Evolutionary conservation across 2,329 filamentous ascomycete species (phyloP).

Genomic region (Pseudogymnoascus verrucosus): DNA sequence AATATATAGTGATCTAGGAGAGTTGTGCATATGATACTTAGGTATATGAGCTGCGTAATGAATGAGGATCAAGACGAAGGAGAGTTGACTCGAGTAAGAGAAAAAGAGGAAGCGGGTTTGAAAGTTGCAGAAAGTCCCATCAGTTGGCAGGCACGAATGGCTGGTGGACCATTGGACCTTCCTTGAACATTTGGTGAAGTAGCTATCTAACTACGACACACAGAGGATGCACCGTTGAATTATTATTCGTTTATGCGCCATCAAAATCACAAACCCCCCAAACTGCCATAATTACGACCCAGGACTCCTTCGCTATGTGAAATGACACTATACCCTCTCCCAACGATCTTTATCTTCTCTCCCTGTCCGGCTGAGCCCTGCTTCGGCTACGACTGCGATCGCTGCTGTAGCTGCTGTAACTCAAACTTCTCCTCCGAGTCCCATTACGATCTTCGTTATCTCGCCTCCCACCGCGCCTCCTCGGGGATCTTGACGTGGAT

Average conservation of each 20-base stretch:
- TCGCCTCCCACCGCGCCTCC: slow-evolving; percentile 23
- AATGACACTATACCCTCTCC: slow-evolving; percentile 9
- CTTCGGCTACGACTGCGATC: slow-evolving; percentile 32
- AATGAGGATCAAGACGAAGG: neutral
- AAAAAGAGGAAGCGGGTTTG: neutral
- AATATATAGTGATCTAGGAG: neutral
- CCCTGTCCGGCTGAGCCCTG: slow-evolving; percentile 19
- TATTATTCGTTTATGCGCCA: neutral
- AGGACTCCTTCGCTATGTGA: slow-evolving; percentile 23
- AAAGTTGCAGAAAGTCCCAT: neutral
- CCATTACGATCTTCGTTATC: slow-evolving; percentile 23
- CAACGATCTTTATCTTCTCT: slow-evolving; percentile 18
- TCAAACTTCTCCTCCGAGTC: slow-evolving; percentile 47
- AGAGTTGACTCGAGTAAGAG: neutral
- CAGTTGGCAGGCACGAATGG: neutral
- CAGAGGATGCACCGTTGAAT: neutral
- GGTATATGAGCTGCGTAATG: neutral
- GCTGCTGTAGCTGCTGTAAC: slow-evolving; percentile 55
- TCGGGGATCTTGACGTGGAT: slow-evolving; percentile 31
- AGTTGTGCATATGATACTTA: neutral
- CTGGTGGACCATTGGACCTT: neutral
- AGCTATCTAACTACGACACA: neutral
- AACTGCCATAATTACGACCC: slow-evolving; percentile 11
- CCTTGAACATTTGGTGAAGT: neutral
- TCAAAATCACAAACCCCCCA: neutral